Percentiles rank a stretch among this genome's conserved stretches.
Conservation (phyloP, 2,329 filamentous ascomycete species). For the Nannizzia gypsea region DNA sequence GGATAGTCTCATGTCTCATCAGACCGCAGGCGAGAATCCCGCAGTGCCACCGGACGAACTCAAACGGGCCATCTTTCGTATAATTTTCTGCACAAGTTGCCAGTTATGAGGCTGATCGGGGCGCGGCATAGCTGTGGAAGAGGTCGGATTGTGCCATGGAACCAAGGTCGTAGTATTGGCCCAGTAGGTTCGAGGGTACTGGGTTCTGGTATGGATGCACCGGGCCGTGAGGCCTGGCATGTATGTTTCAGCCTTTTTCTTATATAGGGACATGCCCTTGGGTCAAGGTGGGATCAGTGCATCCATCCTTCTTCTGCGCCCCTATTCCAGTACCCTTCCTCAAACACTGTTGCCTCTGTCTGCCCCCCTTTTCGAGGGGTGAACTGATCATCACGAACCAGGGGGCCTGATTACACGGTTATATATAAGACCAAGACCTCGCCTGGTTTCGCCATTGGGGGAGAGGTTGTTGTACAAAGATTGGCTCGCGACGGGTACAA, state of each 20-base stretch:
- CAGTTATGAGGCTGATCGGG: background rate
- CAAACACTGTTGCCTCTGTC: background rate
- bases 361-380: background rate
- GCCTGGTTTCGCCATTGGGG: background rate
- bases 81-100: background rate
- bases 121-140: background rate
- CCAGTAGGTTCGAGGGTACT: background rate
- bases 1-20: background rate
- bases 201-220: background rate
- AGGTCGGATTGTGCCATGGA: background rate
- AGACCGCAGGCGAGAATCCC: background rate
- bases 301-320: background rate
- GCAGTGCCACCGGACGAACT: background rate
- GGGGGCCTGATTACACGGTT: background rate
- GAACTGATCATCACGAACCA: background rate
- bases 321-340: background rate
- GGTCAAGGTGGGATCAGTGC: background rate
- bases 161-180: background rate
- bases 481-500: background rate
- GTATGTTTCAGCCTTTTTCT: conserved; percentile 2
- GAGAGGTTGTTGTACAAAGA: background rate
- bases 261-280: background rate
- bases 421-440: background rate
- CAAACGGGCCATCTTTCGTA: background rate
- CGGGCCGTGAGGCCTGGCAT: background rate